Evolutionary conservation across 2,329 filamentous ascomycete species (phyloP).

Genomic region (Pseudomassariella vexata): DNA sequence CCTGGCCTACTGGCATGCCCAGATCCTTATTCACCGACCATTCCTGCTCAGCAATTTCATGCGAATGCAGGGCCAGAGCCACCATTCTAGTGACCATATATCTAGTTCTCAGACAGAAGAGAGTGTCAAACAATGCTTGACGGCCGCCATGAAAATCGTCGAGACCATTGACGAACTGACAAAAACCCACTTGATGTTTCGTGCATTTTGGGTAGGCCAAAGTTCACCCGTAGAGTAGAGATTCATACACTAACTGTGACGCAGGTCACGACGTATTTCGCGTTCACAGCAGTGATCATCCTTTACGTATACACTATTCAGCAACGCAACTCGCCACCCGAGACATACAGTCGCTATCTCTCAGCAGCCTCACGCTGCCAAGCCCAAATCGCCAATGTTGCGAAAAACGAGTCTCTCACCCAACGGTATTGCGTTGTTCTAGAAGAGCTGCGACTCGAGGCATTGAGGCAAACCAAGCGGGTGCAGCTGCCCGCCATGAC

Average conservation of each 20-base stretch:
- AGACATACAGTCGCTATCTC: conserved; percentile 9
- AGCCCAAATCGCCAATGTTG: conserved; percentile 13
- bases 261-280: conserved; percentile 17
- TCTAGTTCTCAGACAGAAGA: conserved; percentile 13
- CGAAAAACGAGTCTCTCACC: conserved; percentile 14
- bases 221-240: neutral
- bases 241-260: too few relatives aligned
- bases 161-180: conserved; percentile 19
- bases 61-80: conserved; percentile 12
- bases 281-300: conserved; percentile 21
- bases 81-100: conserved; percentile 5
- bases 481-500: conserved; percentile 23
- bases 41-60: conserved; percentile 30
- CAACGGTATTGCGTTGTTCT: conserved; percentile 20
- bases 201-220: conserved; percentile 20
- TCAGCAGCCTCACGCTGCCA: conserved; percentile 15
- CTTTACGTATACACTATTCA: conserved; percentile 23
- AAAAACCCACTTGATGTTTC: conserved; percentile 19
- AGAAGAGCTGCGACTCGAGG: conserved; percentile 17
- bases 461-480: conserved; percentile 7
- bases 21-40: conserved; percentile 32
- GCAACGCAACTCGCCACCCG: conserved; percentile 6
- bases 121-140: conserved; percentile 16
- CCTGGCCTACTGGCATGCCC: conserved; percentile 35
- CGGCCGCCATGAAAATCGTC: conserved; percentile 19